These are phyloP conservation scores for Yamadazyma jaroonii DNA, from an alignment of 1,139 yeast genomes.

Conservation along the genomic window DNA sequence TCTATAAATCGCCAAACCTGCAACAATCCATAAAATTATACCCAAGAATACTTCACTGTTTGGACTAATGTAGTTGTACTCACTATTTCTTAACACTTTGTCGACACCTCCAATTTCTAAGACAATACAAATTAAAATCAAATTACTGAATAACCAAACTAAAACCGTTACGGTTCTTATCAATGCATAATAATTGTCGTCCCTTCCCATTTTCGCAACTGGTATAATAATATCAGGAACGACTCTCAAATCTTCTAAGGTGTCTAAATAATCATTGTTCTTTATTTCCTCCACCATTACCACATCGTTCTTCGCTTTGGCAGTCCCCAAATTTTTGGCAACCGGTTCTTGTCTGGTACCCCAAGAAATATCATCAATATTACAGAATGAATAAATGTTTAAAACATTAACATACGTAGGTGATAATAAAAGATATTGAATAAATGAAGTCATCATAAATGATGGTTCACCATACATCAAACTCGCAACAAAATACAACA, in stretches of 20 bases:
- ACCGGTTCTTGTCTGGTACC: slow-evolving; percentile 76
- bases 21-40: slow-evolving; percentile 49
- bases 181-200: slow-evolving; percentile 44
- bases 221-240: slow-evolving; percentile 20
- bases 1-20: slow-evolving; percentile 44
- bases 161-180: slow-evolving; percentile 46
- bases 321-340: slow-evolving; percentile 68
- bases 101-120: slow-evolving; percentile 42
- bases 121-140: slow-evolving; percentile 40
- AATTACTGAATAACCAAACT: slow-evolving; percentile 46
- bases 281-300: slow-evolving; percentile 55
- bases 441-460: slow-evolving; percentile 72
- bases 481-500: slow-evolving; percentile 76
- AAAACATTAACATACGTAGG: slow-evolving; percentile 78
- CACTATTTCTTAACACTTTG: slow-evolving; percentile 21
- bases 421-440: slow-evolving; percentile 67
- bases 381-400: slow-evolving; percentile 82
- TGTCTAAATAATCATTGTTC: slow-evolving; percentile 57
- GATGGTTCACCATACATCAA: slow-evolving; percentile 72
- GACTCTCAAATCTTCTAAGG: slow-evolving; percentile 44
- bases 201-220: slow-evolving; percentile 26
- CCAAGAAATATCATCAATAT: slow-evolving; percentile 85
- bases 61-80: slow-evolving; percentile 25
- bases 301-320: slow-evolving; percentile 60
- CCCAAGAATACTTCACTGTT: slow-evolving; percentile 42